phyloP scores from a whole-genome alignment of 2,329 filamentous ascomycete genomes.

The Atkinsonella hypoxylon region DNA sequence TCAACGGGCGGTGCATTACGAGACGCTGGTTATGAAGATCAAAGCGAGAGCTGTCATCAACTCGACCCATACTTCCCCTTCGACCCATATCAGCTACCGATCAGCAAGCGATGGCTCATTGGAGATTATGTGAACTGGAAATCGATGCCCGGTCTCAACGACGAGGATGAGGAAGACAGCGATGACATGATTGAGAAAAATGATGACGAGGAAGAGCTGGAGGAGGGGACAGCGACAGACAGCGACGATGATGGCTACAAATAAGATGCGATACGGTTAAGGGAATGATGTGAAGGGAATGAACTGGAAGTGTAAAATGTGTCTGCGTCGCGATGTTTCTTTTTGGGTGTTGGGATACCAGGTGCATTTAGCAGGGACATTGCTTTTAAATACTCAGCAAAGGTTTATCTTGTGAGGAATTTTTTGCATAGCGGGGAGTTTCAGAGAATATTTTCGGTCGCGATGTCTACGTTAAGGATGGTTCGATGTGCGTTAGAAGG shows the following conservation, averaged over 20 bases:
- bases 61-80: conserved; percentile 95
- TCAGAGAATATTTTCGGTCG: not conserved
- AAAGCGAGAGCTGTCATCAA: conserved; percentile 69
- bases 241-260: conserved; percentile 32
- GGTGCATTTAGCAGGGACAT: not conserved
- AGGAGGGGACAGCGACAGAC: conserved; percentile 40
- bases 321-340: not conserved
- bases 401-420: not conserved
- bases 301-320: too few species aligned
- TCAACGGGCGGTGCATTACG: conserved; percentile 42
- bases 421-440: conserved; percentile 3
- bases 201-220: conserved; percentile 30
- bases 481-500: not conserved
- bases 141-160: conserved; percentile 57
- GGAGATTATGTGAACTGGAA: conserved; percentile 75
- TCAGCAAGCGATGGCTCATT: conserved; percentile 80
- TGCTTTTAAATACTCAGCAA: not conserved
- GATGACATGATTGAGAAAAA: conserved; percentile 39
- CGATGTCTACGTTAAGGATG: not conserved
- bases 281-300: too few species aligned
- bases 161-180: conserved; percentile 41
- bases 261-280: conserved; percentile 10
- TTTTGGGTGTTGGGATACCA: not conserved
- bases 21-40: conserved; percentile 33
- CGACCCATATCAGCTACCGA: conserved; percentile 84